Base-by-base conservation (phyloP, 257 asterid genomes). In the Solanum rostratum region DNA sequence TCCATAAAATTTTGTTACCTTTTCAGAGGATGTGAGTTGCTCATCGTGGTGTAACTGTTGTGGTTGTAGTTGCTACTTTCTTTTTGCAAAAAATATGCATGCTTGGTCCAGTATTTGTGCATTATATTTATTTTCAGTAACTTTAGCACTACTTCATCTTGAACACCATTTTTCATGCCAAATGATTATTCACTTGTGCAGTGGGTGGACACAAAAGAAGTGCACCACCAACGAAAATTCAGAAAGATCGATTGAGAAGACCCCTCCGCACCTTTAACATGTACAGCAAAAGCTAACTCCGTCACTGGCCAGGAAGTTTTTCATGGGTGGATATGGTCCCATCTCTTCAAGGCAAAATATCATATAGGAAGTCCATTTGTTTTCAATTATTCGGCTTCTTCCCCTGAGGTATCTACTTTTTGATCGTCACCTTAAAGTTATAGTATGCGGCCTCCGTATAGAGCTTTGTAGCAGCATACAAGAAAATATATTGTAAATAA, bases 171-270 rank as follows among this genome's bases (percentile, higher is more conserved):
- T 74, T 74, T 76, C 62, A 49, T 24, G 45, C 43, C 45, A 76
- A 49, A 76, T 49, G 62, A 49, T 78, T 50, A 18, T 29, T 37
- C 45, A 57, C 80, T 81, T 52, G 9, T 84, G 84, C 89, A 87
- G 89, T 49, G 79, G 55, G 79, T 80, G 24, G 86, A 79, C 29
- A 65, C 46, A 33, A 85, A 30, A 71, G 87, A 27, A 24, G 41
- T 24, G 55, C 81, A 41, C 8, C 74, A 29, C 54, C 86, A 24
- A 52, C 20, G 63, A 27, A 81, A 81, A 20, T 81, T 49, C 65
- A 41, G 82, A 30, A 84, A 50, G 46, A 78, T 50, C 16, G 82
- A 78, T 49, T 78, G 82, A 78, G 27, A 29, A 22, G 29, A 50
- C 2, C 29, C 27, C 2, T 50, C 18, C 9, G 9, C 11, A 0